A percentile compares a stretch with the other conserved stretches of the same genome.
Evolutionary conservation across 2,329 filamentous ascomycete species (phyloP).

Genomic region (Rutstroemia sydowiana): DNA sequence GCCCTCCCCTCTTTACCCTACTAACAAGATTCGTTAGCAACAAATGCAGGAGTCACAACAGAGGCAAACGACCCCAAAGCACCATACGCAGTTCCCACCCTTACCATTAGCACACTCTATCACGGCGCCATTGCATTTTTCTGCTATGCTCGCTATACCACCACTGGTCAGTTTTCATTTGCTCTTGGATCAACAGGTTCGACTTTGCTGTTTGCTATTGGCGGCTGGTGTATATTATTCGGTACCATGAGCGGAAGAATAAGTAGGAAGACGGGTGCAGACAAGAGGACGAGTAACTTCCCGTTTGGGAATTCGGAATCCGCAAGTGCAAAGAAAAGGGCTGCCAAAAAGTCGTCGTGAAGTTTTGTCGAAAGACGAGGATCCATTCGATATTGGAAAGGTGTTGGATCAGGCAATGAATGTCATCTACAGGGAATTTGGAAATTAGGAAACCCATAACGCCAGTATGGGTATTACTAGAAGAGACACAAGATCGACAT

Average conservation of each 20-base stretch:
- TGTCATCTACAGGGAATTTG: no score
- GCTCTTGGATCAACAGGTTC: slow-evolving; percentile 44
- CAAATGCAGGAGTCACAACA: slow-evolving; percentile 32
- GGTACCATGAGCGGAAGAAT: slow-evolving; percentile 47
- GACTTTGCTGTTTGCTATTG: slow-evolving; percentile 44
- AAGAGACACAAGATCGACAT: no score
- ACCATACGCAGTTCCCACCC: slow-evolving; percentile 51
- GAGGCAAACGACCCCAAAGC: slow-evolving; percentile 41
- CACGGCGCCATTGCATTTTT: slow-evolving; percentile 50
- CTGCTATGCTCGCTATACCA: slow-evolving; percentile 51
- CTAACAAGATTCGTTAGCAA: slow-evolving; percentile 17
- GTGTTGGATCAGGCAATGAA: no score
- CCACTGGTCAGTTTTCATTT: slow-evolving; percentile 43
- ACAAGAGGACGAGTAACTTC: slow-evolving; percentile 59
- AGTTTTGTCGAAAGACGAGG: neutral
- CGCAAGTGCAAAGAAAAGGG: slow-evolving; percentile 25
- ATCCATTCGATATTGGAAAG: no score
- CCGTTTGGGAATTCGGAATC: slow-evolving; percentile 54
- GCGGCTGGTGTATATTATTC: slow-evolving; percentile 48
- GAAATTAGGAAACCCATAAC: no score
- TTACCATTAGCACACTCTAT: slow-evolving; percentile 51
- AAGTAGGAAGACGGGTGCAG: slow-evolving; percentile 55
- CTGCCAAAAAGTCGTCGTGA: slow-evolving; percentile 7
- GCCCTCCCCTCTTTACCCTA: neutral
- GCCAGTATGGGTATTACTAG: no score